Percentiles rank a stretch among this genome's conserved stretches.
phyloP scores from a whole-genome alignment of 768 basidiomycete genomes.

The Serendipita sp. region DNA sequence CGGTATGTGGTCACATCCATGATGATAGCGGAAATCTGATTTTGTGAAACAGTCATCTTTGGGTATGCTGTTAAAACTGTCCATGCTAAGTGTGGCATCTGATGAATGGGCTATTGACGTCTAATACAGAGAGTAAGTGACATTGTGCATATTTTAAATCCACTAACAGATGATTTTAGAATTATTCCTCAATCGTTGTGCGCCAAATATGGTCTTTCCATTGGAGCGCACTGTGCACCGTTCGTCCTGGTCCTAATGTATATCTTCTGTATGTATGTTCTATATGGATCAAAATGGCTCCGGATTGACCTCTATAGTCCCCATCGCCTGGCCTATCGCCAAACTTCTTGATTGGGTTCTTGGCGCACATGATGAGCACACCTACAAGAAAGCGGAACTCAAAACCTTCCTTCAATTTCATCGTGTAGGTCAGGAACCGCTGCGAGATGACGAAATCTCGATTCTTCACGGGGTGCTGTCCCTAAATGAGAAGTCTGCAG shows the following conservation, averaged over 20 bases:
- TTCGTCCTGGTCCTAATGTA: constrained; percentile 63
- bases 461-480: constrained; percentile 46
- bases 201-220: constrained; percentile 56
- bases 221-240: constrained; percentile 64
- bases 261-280: constrained; percentile 25
- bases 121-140: constrained; percentile 24
- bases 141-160: neutral
- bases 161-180: constrained; percentile 23
- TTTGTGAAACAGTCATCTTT: constrained; percentile 43
- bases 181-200: constrained; percentile 62
- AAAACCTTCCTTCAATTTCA: constrained; percentile 45
- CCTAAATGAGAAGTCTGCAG: constrained; percentile 58
- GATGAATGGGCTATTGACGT: constrained; percentile 26
- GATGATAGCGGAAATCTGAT: too few relatives aligned
- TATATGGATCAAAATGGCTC: neutral
- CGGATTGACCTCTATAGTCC: constrained; percentile 26
- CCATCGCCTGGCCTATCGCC: constrained; percentile 56
- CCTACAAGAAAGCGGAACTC: constrained; percentile 70
- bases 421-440: constrained; percentile 20
- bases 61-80: constrained; percentile 33
- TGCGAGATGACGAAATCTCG: constrained; percentile 66
- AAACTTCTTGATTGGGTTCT: constrained; percentile 67
- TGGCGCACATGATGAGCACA: constrained; percentile 50
- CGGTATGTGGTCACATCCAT: constrained; percentile 23
- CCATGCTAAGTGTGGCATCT: constrained; percentile 9